Conservation (phyloP, 2,329 filamentous ascomycete species). For the Bimuria novae-zelandiae region DNA sequence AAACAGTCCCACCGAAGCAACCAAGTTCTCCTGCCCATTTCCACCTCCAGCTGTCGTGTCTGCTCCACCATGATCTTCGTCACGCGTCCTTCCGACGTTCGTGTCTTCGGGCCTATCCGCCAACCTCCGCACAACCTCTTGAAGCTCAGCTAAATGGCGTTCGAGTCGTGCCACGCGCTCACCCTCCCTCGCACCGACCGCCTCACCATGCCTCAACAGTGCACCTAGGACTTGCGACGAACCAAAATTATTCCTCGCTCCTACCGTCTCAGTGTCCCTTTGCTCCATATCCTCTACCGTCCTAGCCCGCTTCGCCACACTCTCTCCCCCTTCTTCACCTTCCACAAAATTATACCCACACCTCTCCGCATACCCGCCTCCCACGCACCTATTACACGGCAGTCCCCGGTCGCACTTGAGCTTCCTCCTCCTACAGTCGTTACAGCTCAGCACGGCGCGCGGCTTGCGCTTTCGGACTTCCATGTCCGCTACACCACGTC, state of each 20-base stretch:
- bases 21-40: too few relatives aligned
- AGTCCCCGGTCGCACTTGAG: constrained; percentile 48
- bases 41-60: too few relatives aligned
- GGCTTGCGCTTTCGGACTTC: constrained; percentile 20
- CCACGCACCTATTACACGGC: constrained; percentile 48
- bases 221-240: background rate
- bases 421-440: constrained; percentile 48
- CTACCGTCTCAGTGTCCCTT: too few relatives aligned
- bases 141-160: constrained; percentile 11
- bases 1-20: constrained; percentile 34
- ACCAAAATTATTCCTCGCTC: too few relatives aligned
- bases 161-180: constrained; percentile 5
- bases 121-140: constrained; percentile 6
- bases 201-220: background rate
- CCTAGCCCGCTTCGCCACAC: background rate
- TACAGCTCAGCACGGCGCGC: constrained; percentile 48
- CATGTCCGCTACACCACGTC: background rate
- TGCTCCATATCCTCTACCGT: too few relatives aligned
- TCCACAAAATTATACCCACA: constrained; percentile 40
- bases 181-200: background rate
- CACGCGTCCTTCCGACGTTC: constrained; percentile 3
- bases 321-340: constrained; percentile 4
- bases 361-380: constrained; percentile 40
- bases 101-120: background rate
- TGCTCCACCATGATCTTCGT: too few relatives aligned